These are phyloP conservation scores for Scutellaria baicalensis DNA, from an alignment of 257 asterid genomes.

Conservation along the genomic window DNA sequence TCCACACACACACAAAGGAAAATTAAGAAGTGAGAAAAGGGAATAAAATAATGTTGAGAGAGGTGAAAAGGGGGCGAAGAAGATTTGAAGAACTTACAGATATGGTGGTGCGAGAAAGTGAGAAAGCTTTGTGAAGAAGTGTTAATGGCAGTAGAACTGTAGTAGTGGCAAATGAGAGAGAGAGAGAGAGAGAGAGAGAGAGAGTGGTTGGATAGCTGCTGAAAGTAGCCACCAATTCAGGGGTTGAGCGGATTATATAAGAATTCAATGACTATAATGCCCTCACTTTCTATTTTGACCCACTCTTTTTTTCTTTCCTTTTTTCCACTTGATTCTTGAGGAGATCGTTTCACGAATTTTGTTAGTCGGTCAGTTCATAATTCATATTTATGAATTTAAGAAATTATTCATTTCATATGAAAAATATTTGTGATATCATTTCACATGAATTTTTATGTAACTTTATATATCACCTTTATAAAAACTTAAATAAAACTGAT, in stretches of 20 bases:
- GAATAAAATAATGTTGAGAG: neutral
- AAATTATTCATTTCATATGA: too few species aligned
- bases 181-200: constrained; percentile 3
- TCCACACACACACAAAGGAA: neutral
- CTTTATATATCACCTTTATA: too few species aligned
- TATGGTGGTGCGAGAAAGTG: constrained; percentile 7
- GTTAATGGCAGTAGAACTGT: constrained; percentile 5
- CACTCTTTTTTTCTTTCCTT: neutral
- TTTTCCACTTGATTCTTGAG: too few species aligned
- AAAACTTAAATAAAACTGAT: too few species aligned
- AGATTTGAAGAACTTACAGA: constrained; percentile 27
- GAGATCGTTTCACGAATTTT: too few species aligned
- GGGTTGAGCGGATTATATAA: constrained; percentile 33
- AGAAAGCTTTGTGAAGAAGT: neutral
- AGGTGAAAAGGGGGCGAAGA: neutral
- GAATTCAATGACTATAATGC: constrained; percentile 23
- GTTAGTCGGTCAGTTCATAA: too few species aligned
- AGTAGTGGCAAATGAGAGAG: constrained; percentile 8
- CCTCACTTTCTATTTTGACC: constrained; percentile 5
- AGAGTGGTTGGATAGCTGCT: constrained; percentile 23
- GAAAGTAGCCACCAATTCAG: constrained; percentile 25
- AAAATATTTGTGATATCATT: too few species aligned
- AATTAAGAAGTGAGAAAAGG: neutral
- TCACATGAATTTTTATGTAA: too few species aligned
- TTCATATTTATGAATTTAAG: too few species aligned